phyloP scores from a whole-genome alignment of 2,329 filamentous ascomycete genomes.

The Triangularia verruculosa region DNA sequence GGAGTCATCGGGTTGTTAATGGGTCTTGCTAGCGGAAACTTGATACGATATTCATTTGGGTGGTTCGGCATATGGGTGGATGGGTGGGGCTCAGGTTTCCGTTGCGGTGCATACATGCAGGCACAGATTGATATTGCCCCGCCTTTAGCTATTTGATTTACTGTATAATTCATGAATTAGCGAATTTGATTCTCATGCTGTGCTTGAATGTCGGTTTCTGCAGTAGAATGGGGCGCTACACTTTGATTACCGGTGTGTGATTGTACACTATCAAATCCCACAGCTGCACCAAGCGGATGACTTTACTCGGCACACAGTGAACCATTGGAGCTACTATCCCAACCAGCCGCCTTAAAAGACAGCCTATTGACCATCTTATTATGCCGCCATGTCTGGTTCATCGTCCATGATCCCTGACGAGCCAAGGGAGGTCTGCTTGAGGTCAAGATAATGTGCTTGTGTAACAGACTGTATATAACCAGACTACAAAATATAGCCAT shows the following conservation, averaged over 20 bases:
- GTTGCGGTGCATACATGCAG: conserved; percentile 11
- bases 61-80: conserved; percentile 17
- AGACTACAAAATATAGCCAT: background rate
- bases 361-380: too few relatives aligned
- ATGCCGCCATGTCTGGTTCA: too few relatives aligned
- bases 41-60: conserved; percentile 7
- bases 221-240: background rate
- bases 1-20: conserved; percentile 4
- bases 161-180: conserved; percentile 10
- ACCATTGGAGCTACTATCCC: too few relatives aligned
- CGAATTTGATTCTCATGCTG: background rate
- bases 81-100: conserved; percentile 9
- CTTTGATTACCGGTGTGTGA: too few relatives aligned
- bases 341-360: too few relatives aligned
- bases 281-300: too few relatives aligned
- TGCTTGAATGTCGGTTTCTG: background rate
- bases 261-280: too few relatives aligned
- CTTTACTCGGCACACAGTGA: too few relatives aligned
- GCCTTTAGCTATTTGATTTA: background rate
- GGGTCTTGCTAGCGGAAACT: background rate
- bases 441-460: background rate
- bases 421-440: too few relatives aligned
- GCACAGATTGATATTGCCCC: conserved; percentile 11
- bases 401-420: too few relatives aligned
- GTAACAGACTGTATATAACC: background rate